These are phyloP conservation scores for Grosmannia clavigera DNA, from an alignment of 2,329 filamentous ascomycete genomes.

Conservation along the genomic window DNA sequence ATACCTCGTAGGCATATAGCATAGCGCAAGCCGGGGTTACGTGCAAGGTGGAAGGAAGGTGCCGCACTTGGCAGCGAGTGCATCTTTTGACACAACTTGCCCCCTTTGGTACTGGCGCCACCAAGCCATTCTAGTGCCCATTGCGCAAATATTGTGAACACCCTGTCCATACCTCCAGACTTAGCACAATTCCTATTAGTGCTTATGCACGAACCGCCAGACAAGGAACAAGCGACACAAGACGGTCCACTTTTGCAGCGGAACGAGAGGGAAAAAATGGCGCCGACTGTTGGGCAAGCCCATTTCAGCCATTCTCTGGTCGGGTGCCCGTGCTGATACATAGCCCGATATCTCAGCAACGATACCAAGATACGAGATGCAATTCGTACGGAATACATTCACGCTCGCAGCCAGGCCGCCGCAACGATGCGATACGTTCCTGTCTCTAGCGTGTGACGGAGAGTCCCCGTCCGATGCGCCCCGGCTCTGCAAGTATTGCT, in stretches of 20 bases:
- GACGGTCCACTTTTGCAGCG: neutral
- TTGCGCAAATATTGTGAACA: neutral
- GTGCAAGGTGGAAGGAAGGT: neutral
- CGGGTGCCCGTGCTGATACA: no score
- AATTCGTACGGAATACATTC: no score
- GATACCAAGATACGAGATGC: no score
- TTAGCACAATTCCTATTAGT: neutral
- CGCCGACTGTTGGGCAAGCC: neutral
- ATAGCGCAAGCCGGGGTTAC: constrained; percentile 10
- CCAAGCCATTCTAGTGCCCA: neutral
- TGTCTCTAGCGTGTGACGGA: neutral
- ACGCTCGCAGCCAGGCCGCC: no score
- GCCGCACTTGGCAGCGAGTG: neutral
- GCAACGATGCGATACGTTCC: neutral
- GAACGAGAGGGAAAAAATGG: neutral
- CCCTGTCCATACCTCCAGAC: neutral
- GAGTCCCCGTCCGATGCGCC: neutral
- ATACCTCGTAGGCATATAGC: constrained; percentile 4
- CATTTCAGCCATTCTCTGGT: no score
- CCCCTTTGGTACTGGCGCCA: no score
- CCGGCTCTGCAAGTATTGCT: neutral
- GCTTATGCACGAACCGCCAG: neutral
- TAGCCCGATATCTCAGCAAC: no score
- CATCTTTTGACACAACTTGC: no score
- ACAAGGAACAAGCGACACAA: no score